Base-by-base conservation (phyloP, 192 early-diverging fungal species). In the Gryganskiella cystojenkinii region DNA sequence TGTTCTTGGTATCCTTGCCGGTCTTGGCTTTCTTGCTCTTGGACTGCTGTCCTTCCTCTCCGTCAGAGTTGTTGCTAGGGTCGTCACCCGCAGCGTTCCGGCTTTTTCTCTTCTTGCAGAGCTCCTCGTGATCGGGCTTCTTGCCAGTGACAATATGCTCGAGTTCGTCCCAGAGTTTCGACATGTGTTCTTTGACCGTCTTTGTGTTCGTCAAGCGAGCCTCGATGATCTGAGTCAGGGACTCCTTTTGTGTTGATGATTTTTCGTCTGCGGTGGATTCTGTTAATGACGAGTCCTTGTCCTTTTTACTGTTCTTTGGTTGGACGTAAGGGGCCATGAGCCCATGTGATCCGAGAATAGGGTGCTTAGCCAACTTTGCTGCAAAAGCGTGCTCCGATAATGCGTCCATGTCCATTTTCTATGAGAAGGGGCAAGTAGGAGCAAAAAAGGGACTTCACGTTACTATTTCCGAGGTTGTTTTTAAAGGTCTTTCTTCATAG, bases 391-490 rank as follows among this genome's bases (percentile, higher is more conserved):
- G 66, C 40, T 64, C 66, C 35, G 74, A 78, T 57, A 78, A 46
- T 34, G 56, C 33, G 27, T 78, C 74, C 64, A 78, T 69, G 42
- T 78, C 67, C 60, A 78, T 57, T 53, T 69, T 64, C 74, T 78
- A 56, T 13, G 40, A 17, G 50, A 30, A 3, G 37, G 15, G n/a
- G 44, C 3, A 20, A 30, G 6, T n/a, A 14, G 15, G 30, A 20
- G 14, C n/a, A n/a, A n/a, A n/a, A n/a, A n/a, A n/a, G n/a, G n/a
- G n/a, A n/a, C n/a, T n/a, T n/a, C n/a, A n/a, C n/a, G n/a, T n/a
- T n/a, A n/a, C n/a, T n/a, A n/a, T n/a, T n/a, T n/a, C n/a, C n/a
- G n/a, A n/a, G n/a, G n/a, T n/a, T n/a, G n/a, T n/a, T n/a, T n/a
- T n/a, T n/a, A n/a, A n/a, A n/a, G n/a, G n/a, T n/a, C n/a, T n/a